Conservation (phyloP, 1,284 basidiomycete genomes). For the Golubevia pallescens region DNA sequence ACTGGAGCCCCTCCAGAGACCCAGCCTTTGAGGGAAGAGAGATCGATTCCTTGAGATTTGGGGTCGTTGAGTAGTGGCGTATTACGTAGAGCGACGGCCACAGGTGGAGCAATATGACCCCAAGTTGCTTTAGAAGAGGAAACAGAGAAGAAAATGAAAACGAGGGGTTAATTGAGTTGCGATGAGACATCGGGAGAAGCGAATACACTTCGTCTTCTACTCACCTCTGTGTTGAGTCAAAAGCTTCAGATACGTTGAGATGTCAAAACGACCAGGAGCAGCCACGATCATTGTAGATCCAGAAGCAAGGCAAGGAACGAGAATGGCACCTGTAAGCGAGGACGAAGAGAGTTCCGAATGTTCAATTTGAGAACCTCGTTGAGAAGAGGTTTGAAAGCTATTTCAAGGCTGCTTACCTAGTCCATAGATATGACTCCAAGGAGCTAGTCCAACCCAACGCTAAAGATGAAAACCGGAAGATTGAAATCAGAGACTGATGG, state of each 20-base stretch:
- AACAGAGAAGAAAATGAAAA: no score
- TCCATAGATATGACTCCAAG: conserved; percentile 45
- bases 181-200: no score
- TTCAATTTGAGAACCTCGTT: neutral
- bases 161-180: no score
- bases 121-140: conserved; percentile 18
- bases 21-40: conserved; percentile 31
- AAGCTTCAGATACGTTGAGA: conserved; percentile 30
- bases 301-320: conserved; percentile 12
- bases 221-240: conserved; percentile 30
- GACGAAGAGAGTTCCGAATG: no score
- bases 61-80: conserved; percentile 33
- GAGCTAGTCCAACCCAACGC: conserved; percentile 37
- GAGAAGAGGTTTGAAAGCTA: no score
- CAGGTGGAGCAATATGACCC: conserved; percentile 38
- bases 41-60: conserved; percentile 20
- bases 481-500: no score
- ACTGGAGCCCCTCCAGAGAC: conserved; percentile 40
- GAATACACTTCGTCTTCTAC: no score
- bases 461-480: no score
- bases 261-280: conserved; percentile 22
- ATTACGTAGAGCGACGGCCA: conserved; percentile 29
- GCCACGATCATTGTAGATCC: conserved; percentile 38
- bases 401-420: neutral
- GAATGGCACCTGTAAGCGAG: conserved; percentile 15